Base-by-base conservation (phyloP, 164 flowering plant genomes). In the Brasenia schreberi region DNA sequence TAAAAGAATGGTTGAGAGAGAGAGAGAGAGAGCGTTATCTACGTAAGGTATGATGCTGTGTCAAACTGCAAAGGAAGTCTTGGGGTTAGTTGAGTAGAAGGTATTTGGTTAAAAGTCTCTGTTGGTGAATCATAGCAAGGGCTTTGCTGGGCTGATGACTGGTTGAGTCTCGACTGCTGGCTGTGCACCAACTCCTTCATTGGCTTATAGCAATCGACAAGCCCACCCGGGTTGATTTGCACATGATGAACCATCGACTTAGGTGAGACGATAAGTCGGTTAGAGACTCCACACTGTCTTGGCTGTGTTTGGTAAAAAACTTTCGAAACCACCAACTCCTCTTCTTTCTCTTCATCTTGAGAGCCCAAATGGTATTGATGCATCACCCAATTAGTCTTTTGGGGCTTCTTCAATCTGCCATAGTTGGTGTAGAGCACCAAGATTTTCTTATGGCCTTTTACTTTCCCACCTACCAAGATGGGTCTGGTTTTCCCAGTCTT, bases 341-440 rank as follows among this genome's bases (percentile, higher is more conserved):
- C 96, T 44, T 89, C 96, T 70, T 80, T 87, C 72, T 89, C 96
- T 62, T 89, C 96, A 67, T 89, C 96, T 59, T 81, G 81, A 59
- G 74, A 72, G 33, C 96, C 96, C 2, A 89, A 72, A 61, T 89
- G 96, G 73, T 89, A 89, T 44, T 89, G 96, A 45, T 89, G 96
- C 96, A 87, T 89, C 4, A 89, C 92, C 96, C 96, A 89, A 64
- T 87, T 89, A 2, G 96, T 89, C 69, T 89, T 89, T 69, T 89
- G 90, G 1, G 96, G 92, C 63, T 89, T 89, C 52, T 80, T 73
- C 70, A 84, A 84, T 73, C 83, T 72, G 1, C 92, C 96, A 65
- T 85, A 87, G 79, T 87, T 89, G 61, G 89, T 87, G 81, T 89
- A 89, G 59, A 88, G 87, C 42, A 88, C 95, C 11, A 88, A 77